phyloP scores from a whole-genome alignment of 495 filamentous ascomycete species.

The Alectoria sarmentosa region DNA sequence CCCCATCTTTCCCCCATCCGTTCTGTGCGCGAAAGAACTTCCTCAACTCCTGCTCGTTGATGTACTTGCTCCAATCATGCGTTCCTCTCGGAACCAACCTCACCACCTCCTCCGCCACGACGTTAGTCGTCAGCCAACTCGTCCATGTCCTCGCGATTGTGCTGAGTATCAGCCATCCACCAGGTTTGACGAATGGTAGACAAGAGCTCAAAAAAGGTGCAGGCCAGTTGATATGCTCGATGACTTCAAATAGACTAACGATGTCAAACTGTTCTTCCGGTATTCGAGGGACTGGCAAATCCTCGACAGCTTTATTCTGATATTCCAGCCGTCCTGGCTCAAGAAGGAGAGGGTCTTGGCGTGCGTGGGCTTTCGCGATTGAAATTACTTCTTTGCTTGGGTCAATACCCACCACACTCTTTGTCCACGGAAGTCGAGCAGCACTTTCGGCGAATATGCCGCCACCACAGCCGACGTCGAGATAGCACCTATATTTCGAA shows the following conservation, averaged over 20 bases:
- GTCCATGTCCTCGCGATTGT: constrained; percentile 85
- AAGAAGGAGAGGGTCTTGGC: constrained; percentile 55
- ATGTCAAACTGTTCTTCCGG: constrained; percentile 55
- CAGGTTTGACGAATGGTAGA: constrained; percentile 70
- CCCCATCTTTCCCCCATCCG: constrained; percentile 47
- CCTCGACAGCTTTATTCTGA: constrained; percentile 63
- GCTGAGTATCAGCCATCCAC: constrained; percentile 85
- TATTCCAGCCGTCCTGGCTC: constrained; percentile 56
- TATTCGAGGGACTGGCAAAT: constrained; percentile 41
- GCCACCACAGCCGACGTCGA: constrained; percentile 93
- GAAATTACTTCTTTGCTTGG: constrained; percentile 70
- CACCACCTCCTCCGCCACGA: constrained; percentile 84
- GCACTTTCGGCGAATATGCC: constrained; percentile 94
- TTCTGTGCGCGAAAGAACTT: constrained; percentile 45
- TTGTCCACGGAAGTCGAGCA: constrained; percentile 60
- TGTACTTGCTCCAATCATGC: constrained; percentile 93
- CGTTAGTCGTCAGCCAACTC: constrained; percentile 84
- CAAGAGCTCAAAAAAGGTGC: constrained; percentile 66
- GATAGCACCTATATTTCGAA: constrained; percentile 49
- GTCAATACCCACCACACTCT: constrained; percentile 74
- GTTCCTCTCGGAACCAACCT: constrained; percentile 80
- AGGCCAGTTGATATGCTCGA: constrained; percentile 72
- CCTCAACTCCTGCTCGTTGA: constrained; percentile 76
- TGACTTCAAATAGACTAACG: constrained; percentile 84
- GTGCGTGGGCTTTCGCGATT: constrained; percentile 69